Evolutionary conservation across 2,329 filamentous ascomycete species (phyloP).

Genomic region (Pseudogymnoascus sp.): DNA sequence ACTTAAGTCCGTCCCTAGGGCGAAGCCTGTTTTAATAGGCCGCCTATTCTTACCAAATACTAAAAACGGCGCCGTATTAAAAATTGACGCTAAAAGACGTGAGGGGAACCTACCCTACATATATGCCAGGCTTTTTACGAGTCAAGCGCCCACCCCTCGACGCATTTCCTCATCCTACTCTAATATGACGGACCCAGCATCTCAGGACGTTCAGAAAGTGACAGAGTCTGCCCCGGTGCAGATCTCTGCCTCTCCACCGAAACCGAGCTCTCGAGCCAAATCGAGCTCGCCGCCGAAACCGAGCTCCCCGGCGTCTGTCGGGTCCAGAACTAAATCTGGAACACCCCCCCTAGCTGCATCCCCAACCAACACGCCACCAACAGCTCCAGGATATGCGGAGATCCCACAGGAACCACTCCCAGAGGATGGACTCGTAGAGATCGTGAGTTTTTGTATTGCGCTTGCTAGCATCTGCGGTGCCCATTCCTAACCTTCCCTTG

Average conservation of each 20-base stretch:
- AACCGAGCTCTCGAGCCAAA: not conserved
- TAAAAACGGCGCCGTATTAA: no score
- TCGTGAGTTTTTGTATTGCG: not conserved
- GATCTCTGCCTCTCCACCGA: not conserved
- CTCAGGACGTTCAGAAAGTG: not conserved
- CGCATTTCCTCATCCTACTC: not conserved
- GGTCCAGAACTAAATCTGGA: not conserved
- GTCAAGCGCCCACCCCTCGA: no score
- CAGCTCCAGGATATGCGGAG: not conserved
- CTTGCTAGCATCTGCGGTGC: not conserved
- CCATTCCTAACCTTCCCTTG: not conserved
- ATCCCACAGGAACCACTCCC: not conserved
- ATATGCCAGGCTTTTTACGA: no score
- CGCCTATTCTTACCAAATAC: no score
- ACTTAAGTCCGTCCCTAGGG: no score
- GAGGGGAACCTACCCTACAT: no score
- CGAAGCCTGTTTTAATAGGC: no score
- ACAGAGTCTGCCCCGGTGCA: not conserved
- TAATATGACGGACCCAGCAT: not conserved
- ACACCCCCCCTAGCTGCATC: not conserved
- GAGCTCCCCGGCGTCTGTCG: not conserved
- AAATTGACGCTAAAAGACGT: no score
- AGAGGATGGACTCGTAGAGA: not conserved
- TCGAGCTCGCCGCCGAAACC: no score
- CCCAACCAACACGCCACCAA: not conserved